A percentile compares a stretch with the other conserved stretches of the same genome.
Evolutionary conservation across 2,329 filamentous ascomycete genomes (phyloP).

Genomic region (Beauveria sp.): DNA sequence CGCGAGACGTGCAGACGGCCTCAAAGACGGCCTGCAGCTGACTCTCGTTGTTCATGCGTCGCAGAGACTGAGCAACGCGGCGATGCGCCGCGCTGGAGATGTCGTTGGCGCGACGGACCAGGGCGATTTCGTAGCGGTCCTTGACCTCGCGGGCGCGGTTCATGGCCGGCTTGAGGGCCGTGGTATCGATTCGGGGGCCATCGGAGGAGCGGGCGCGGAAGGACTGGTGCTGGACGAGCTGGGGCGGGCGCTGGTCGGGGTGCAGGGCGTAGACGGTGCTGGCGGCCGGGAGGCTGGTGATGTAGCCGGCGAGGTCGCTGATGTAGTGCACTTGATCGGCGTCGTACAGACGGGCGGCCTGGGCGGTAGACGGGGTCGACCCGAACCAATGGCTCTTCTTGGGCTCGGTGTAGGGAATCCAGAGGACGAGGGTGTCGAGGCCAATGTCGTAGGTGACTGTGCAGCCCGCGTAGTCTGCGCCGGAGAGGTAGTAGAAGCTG

Average conservation of each 20-base stretch:
- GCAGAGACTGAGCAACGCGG: slow-evolving; percentile 59
- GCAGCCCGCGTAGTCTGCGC: slow-evolving; percentile 47
- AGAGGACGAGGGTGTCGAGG: slow-evolving; percentile 59
- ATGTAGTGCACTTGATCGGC: slow-evolving; percentile 63
- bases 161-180: slow-evolving; percentile 60
- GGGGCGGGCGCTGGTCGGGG: slow-evolving; percentile 31
- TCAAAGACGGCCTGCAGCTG: slow-evolving; percentile 76
- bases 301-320: slow-evolving; percentile 41
- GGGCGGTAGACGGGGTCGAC: slow-evolving; percentile 49
- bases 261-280: slow-evolving; percentile 41
- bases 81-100: slow-evolving; percentile 74
- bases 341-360: slow-evolving; percentile 56
- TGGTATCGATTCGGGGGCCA: slow-evolving; percentile 37
- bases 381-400: slow-evolving; percentile 58
- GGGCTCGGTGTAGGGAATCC: slow-evolving; percentile 63
- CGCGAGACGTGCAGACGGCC: slow-evolving; percentile 61
- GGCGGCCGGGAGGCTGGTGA: slow-evolving; percentile 34
- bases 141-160: slow-evolving; percentile 77
- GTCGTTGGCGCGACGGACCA: slow-evolving; percentile 73
- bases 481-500: slow-evolving; percentile 54
- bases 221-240: slow-evolving; percentile 12
- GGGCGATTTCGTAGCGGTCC: slow-evolving; percentile 73
- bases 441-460: slow-evolving; percentile 50
- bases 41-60: slow-evolving; percentile 63
- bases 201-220: slow-evolving; percentile 30